Evolutionary conservation across 1,284 basidiomycete genomes (phyloP).

Genomic region (Rhodotorula sp.): DNA sequence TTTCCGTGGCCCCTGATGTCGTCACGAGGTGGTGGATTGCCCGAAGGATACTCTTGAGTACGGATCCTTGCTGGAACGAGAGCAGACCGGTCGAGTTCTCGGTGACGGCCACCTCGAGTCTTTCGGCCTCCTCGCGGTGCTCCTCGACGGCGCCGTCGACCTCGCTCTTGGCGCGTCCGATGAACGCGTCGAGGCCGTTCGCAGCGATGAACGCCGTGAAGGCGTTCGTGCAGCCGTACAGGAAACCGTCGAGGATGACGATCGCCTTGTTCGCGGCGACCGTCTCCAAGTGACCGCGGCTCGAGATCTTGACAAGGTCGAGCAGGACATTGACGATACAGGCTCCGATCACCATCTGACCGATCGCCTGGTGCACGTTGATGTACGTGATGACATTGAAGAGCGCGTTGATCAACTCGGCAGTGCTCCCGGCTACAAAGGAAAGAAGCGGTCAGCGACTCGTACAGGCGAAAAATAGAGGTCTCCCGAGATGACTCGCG

Average conservation of each 20-base stretch:
- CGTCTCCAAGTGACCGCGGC: no score
- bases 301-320: no score
- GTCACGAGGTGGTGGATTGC: constrained; percentile 97
- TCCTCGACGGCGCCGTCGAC: no score
- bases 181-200: constrained; percentile 81
- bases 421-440: constrained; percentile 56
- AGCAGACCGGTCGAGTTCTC: constrained; percentile 46
- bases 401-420: constrained; percentile 82
- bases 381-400: no score
- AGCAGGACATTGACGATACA: no score
- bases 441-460: not conserved
- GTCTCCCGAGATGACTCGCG: constrained; percentile 26
- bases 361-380: no score
- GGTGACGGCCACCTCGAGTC: no score
- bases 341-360: no score
- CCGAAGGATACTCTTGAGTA: constrained; percentile 86
- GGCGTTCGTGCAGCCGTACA: constrained; percentile 84
- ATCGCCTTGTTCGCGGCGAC: constrained; percentile 70
- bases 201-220: constrained; percentile 83
- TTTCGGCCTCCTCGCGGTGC: no score
- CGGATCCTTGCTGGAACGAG: constrained; percentile 48
- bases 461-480: constrained; percentile 42
- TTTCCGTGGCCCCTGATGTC: constrained; percentile 87
- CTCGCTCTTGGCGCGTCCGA: no score
- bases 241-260: constrained; percentile 86